A percentile compares a stretch with the other conserved stretches of the same genome.
phyloP scores from a whole-genome alignment of 2,329 filamentous ascomycete species.

The Xylariaceae sp. region DNA sequence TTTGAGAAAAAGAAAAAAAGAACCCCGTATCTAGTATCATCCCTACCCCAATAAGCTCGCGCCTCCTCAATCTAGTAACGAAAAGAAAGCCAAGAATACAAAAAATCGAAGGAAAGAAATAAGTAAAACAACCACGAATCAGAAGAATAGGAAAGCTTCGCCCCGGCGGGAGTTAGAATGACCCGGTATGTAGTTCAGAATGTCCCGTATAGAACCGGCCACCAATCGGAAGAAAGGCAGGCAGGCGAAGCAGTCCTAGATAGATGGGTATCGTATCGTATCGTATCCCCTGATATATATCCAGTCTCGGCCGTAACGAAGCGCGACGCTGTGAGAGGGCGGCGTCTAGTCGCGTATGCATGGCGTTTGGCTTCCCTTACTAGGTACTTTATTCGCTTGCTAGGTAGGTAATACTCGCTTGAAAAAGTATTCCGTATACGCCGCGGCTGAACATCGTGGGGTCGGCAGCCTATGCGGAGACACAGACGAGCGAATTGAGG shows the following conservation, averaged over 20 bases:
- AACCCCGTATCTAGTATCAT: constrained; percentile 8
- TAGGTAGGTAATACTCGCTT: no score
- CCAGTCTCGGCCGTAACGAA: neutral
- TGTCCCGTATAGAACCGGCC: neutral
- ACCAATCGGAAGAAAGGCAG: constrained; percentile 1
- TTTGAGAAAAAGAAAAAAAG: neutral
- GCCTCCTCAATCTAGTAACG: no score
- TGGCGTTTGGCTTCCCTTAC: no score
- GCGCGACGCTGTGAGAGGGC: no score
- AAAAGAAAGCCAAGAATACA: neutral
- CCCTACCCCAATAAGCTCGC: neutral
- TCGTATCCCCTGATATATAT: no score
- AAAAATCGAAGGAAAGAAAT: neutral
- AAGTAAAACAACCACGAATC: neutral
- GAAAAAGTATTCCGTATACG: neutral
- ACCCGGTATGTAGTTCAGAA: neutral
- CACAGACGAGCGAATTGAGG: neutral
- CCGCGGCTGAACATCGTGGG: neutral
- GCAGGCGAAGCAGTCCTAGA: neutral
- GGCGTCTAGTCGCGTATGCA: no score
- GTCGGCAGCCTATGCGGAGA: neutral
- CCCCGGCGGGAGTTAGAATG: neutral
- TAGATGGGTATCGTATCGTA: no score
- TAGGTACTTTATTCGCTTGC: neutral
- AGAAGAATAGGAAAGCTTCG: neutral